phyloP scores from a whole-genome alignment of 257 asterid species.

The Scutellaria baicalensis region DNA sequence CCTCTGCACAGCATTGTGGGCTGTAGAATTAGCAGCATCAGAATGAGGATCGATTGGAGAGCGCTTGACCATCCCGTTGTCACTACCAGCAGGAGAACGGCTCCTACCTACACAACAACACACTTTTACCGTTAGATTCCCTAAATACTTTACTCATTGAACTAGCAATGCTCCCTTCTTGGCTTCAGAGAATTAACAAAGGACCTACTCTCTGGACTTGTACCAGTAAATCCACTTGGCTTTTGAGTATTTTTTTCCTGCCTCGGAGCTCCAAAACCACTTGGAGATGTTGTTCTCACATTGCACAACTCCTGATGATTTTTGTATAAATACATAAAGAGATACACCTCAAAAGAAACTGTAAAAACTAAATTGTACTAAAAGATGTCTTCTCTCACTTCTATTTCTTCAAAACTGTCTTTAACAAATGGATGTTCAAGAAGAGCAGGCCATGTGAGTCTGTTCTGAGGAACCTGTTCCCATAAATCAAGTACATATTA shows the following conservation, averaged over 20 bases:
- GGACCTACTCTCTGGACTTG: slow-evolving; percentile 64
- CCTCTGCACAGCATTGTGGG: slow-evolving; percentile 29
- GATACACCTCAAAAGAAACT: not conserved
- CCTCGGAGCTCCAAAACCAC: slow-evolving; percentile 43
- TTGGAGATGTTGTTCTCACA: slow-evolving; percentile 31
- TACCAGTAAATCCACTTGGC: slow-evolving; percentile 35
- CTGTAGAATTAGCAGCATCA: slow-evolving; percentile 25
- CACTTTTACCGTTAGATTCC: slow-evolving; percentile 9
- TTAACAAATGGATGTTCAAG: slow-evolving; percentile 93
- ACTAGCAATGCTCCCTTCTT: slow-evolving; percentile 18
- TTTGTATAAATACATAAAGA: not conserved
- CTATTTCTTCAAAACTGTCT: slow-evolving; percentile 45
- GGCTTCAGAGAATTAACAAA: slow-evolving; percentile 1
- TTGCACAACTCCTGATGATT: slow-evolving; percentile 40
- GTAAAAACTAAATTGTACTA: slow-evolving; percentile 5
- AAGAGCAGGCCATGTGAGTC: slow-evolving; percentile 97
- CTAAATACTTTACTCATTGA: slow-evolving; percentile 24
- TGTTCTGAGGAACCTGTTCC: slow-evolving; percentile 76
- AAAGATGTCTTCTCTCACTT: slow-evolving; percentile 30
- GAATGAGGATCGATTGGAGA: slow-evolving; percentile 36
- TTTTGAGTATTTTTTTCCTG: slow-evolving; percentile 41
- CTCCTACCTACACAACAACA: slow-evolving; percentile 37
- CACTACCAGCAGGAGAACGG: slow-evolving; percentile 35
- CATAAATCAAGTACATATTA: slow-evolving; percentile 20
- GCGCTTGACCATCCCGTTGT: slow-evolving; percentile 27